phyloP scores from a whole-genome alignment of 192 early-diverging fungal genomes.

The Podila horticola region DNA sequence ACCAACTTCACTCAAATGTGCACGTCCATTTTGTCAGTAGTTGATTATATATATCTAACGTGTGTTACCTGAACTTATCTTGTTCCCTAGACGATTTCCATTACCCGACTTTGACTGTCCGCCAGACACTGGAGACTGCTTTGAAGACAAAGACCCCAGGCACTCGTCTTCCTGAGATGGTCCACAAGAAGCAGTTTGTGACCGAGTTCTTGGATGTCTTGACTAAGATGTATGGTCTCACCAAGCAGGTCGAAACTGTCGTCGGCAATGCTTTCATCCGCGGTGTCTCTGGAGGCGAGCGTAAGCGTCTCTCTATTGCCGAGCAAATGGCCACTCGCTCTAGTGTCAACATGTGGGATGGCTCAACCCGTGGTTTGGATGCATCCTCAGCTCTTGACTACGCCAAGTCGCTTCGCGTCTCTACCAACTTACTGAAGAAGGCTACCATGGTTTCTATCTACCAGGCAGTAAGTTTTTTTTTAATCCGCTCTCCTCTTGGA shows the following conservation, averaged over 20 bases:
- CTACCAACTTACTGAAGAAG: constrained; percentile 75
- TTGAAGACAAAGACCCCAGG: constrained; percentile 81
- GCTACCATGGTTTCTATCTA: constrained; percentile 71
- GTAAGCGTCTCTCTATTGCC: constrained; percentile 80
- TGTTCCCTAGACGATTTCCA: constrained; percentile 70
- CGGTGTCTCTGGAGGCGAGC: constrained; percentile 81
- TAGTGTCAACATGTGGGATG: constrained; percentile 72
- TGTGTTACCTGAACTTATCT: not conserved
- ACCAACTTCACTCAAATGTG: not conserved
- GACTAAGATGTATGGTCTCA: constrained; percentile 68
- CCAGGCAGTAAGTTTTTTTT: constrained; percentile 73
- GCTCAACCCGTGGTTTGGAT: constrained; percentile 83
- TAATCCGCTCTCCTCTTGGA: not conserved
- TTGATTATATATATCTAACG: not conserved
- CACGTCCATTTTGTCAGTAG: not conserved
- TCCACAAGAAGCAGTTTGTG: constrained; percentile 57
- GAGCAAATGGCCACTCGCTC: constrained; percentile 75
- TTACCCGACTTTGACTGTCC: constrained; percentile 80
- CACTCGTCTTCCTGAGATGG: constrained; percentile 56
- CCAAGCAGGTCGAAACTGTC: constrained; percentile 74
- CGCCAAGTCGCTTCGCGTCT: constrained; percentile 78
- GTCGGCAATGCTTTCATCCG: constrained; percentile 82
- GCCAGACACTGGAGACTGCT: constrained; percentile 82
- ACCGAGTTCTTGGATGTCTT: constrained; percentile 67
- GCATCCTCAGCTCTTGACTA: constrained; percentile 87